Evolutionary conservation across 495 filamentous ascomycete species (phyloP).

Genomic region (Bacidia gigantensis): DNA sequence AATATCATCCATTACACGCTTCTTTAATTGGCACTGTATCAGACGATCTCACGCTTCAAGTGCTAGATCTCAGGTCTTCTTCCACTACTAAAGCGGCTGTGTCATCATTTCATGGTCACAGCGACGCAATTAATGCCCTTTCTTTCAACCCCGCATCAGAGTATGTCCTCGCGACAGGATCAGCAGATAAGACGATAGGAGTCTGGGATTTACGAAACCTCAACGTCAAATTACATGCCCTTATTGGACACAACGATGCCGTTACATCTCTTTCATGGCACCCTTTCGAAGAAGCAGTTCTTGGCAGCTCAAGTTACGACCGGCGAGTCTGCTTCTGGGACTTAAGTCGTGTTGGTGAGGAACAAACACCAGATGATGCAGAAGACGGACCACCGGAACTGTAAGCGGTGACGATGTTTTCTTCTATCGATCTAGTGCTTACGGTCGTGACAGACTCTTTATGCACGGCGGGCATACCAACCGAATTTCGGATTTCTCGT

Average conservation of each 20-base stretch:
- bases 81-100: constrained; percentile 50
- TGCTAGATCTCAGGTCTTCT: constrained; percentile 65
- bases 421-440: constrained; percentile 13
- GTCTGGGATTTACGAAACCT: constrained; percentile 91
- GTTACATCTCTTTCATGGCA: constrained; percentile 92
- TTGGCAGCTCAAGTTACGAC: constrained; percentile 86
- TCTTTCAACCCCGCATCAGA: constrained; percentile 86
- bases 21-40: constrained; percentile 84
- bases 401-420: constrained; percentile 35
- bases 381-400: constrained; percentile 95
- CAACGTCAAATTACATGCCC: constrained; percentile 67
- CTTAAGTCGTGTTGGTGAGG: constrained; percentile 74
- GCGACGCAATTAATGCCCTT: constrained; percentile 85
- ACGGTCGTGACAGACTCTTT: constrained; percentile 48
- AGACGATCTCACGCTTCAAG: constrained; percentile 84
- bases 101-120: constrained; percentile 52
- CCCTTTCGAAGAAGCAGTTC: constrained; percentile 70
- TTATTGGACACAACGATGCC: constrained; percentile 72
- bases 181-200: constrained; percentile 85
- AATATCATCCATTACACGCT: constrained; percentile 73
- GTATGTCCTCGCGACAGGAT: constrained; percentile 77
- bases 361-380: constrained; percentile 88
- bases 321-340: constrained; percentile 95
- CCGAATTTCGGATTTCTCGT: constrained; percentile 88
- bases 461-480: constrained; percentile 99